A percentile compares a stretch with the other conserved stretches of the same genome.
These are phyloP conservation scores for Malus asiatica DNA, from an alignment of 306 rosid genomes.

Conservation along the genomic window DNA sequence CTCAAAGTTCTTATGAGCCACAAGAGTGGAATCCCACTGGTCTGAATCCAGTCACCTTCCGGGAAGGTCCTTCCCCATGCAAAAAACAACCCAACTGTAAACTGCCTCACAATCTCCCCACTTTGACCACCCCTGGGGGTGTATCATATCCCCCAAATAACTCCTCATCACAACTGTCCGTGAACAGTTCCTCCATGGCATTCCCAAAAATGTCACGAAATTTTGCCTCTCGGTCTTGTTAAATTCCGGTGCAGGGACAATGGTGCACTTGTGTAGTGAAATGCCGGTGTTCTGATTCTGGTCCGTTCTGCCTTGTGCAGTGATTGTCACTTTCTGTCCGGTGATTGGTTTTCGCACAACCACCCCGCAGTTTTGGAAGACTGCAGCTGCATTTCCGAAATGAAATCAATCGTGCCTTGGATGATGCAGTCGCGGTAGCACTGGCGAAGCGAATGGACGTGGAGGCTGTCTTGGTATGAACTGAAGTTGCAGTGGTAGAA, in stretches of 20 bases:
- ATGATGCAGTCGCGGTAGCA: background rate
- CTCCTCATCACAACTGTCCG: background rate
- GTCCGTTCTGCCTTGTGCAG: slow-evolving; percentile 9
- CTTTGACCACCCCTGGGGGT: background rate
- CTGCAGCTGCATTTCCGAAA: background rate
- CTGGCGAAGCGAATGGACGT: background rate
- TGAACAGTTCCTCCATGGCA: slow-evolving; percentile 5
- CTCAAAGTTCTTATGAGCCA: background rate
- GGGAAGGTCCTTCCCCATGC: background rate
- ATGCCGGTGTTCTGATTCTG: background rate
- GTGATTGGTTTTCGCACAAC: background rate
- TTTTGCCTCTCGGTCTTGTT: background rate
- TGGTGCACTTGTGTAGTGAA: background rate
- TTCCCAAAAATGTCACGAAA: background rate
- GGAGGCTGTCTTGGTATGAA: background rate
- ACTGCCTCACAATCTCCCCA: background rate
- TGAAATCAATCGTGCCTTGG: slow-evolving; percentile 9
- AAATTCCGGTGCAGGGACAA: background rate
- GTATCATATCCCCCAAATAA: background rate
- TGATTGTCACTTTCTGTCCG: background rate
- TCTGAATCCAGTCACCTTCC: background rate
- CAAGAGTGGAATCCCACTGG: background rate
- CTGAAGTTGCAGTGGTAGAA: background rate
- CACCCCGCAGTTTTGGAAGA: background rate
- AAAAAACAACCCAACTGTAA: slow-evolving; percentile 3